A percentile compares a stretch with the other conserved stretches of the same genome.
phyloP scores from a whole-genome alignment of 345 rosid genomes.

The Linum usitatissimum region DNA sequence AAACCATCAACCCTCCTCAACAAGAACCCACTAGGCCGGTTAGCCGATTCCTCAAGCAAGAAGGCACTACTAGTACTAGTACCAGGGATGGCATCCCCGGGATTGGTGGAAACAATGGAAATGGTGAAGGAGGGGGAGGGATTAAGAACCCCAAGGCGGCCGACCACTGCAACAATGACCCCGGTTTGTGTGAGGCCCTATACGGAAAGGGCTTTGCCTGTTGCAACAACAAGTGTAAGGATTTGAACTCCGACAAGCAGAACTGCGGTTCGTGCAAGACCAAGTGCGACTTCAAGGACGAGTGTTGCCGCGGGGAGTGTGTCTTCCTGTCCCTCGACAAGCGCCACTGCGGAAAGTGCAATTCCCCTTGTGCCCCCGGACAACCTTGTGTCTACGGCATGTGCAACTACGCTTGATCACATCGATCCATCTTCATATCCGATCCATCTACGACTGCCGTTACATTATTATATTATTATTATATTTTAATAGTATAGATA shows the following conservation, averaged over 20 bases:
- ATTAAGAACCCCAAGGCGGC: conserved; percentile 52
- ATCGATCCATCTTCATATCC: neutral
- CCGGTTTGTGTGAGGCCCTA: conserved; percentile 23
- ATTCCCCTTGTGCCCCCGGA: conserved; percentile 35
- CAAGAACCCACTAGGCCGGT: conserved; percentile 20
- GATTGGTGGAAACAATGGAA: neutral
- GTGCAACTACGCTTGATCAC: conserved; percentile 53
- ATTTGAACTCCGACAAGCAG: conserved; percentile 31
- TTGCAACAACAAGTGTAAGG: conserved; percentile 74
- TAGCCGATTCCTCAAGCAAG: conserved; percentile 47
- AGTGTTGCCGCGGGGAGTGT: conserved; percentile 68
- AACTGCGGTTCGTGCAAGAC: conserved; percentile 72
- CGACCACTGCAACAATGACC: conserved; percentile 48
- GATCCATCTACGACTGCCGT: no score
- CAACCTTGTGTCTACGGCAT: conserved; percentile 54
- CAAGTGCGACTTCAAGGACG: conserved; percentile 48
- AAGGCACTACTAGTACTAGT: conserved; percentile 1
- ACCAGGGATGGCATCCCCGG: neutral
- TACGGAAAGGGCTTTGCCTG: conserved; percentile 34
- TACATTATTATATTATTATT: no score
- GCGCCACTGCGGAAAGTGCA: conserved; percentile 71
- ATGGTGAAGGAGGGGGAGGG: neutral
- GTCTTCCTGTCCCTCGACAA: conserved; percentile 43
- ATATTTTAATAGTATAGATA: no score
- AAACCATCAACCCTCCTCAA: conserved; percentile 14